phyloP scores from a whole-genome alignment of 2,329 filamentous ascomycete species.

The Colletotrichum sp. region DNA sequence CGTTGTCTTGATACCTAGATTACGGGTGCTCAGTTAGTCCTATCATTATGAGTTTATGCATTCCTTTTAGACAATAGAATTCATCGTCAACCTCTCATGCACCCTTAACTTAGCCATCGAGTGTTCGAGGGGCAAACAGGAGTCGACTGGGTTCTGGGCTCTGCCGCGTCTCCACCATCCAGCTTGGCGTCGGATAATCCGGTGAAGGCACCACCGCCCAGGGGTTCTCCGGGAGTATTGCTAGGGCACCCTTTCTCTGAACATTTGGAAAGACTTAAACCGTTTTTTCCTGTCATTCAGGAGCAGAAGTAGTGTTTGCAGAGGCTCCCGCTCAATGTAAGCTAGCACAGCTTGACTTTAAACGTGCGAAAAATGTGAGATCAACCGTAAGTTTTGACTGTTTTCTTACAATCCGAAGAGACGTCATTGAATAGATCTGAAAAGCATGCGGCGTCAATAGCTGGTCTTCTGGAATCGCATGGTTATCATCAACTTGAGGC shows the following conservation, averaged over 20 bases:
- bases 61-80: neutral
- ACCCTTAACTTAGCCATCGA: neutral
- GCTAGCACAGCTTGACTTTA: neutral
- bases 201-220: neutral
- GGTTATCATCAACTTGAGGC: neutral
- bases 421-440: neutral
- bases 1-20: neutral
- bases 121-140: neutral
- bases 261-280: neutral
- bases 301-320: neutral
- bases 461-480: neutral
- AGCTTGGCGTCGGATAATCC: neutral
- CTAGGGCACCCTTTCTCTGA: neutral
- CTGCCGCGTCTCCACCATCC: neutral
- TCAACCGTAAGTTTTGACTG: neutral
- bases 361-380: neutral
- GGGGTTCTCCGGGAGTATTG: neutral
- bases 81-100: neutral
- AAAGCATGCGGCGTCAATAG: neutral
- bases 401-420: neutral
- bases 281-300: neutral
- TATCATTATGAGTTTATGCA: fast-evolving
- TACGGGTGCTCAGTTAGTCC: neutral
- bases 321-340: neutral
- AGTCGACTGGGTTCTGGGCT: neutral